Evolutionary conservation across 148 eudicot species (phyloP).

Genomic region (Camellia granthamiana): DNA sequence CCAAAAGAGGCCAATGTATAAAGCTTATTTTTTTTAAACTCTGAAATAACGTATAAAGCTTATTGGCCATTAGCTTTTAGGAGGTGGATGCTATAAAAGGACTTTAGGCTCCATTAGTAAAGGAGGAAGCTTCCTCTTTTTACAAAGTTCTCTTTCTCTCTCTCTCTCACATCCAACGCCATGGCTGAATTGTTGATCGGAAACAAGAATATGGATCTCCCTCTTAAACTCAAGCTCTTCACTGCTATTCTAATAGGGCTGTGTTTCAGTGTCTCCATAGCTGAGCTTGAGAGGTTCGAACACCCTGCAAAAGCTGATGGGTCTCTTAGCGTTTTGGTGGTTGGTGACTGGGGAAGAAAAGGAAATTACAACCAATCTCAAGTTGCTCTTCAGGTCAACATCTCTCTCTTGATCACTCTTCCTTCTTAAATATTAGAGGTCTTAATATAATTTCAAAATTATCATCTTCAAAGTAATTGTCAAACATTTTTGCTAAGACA

Average conservation of each 20-base stretch:
- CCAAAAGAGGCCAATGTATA: too few relatives aligned
- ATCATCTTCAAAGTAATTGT: too few relatives aligned
- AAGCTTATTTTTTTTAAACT: too few relatives aligned
- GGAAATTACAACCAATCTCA: constrained; percentile 65
- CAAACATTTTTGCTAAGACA: too few relatives aligned
- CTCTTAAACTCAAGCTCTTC: not conserved
- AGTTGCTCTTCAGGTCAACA: constrained; percentile 64
- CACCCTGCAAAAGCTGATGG: constrained; percentile 45
- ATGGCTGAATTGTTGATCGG: not conserved
- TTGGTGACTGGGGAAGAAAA: constrained; percentile 83
- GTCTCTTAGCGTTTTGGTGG: constrained; percentile 51
- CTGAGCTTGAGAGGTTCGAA: constrained; percentile 39
- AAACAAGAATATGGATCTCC: too few relatives aligned
- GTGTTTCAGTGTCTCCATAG: not conserved
- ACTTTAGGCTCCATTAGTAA: too few relatives aligned
- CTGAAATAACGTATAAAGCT: too few relatives aligned
- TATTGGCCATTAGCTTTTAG: too few relatives aligned
- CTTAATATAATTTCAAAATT: too few relatives aligned
- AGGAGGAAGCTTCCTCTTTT: not conserved
- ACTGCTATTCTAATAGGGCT: not conserved
- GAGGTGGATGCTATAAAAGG: too few relatives aligned
- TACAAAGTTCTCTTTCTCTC: not conserved
- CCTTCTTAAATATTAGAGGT: not conserved
- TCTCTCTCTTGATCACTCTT: not conserved
- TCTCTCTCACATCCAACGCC: not conserved